Conservation (phyloP, 2,329 filamentous ascomycete species). For the Bipolaris zeicola region DNA sequence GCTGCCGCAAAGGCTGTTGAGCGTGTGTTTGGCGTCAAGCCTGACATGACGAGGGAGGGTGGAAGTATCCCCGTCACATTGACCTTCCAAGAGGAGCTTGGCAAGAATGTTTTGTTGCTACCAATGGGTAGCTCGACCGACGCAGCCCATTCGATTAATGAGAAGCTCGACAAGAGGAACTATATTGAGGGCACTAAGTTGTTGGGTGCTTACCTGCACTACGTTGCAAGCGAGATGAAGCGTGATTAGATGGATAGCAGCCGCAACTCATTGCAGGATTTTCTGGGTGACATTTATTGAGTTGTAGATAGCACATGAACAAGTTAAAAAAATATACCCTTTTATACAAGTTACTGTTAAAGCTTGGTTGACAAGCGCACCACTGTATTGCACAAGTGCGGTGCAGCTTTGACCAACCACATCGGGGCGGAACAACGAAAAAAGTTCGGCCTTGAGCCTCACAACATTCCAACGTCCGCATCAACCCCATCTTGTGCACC, state of each 20-base stretch:
- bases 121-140: slow-evolving; percentile 98
- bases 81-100: slow-evolving; percentile 95
- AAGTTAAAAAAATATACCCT: slow-evolving; percentile 19
- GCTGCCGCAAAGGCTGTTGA: slow-evolving; percentile 95
- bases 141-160: slow-evolving; percentile 96
- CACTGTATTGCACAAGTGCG: not conserved
- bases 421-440: slow-evolving; percentile 35
- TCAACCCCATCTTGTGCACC: slow-evolving; percentile 13
- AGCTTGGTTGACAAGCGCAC: not conserved
- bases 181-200: slow-evolving; percentile 99
- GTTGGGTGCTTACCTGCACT: slow-evolving; percentile 92
- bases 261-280: not conserved
- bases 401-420: slow-evolving; percentile 16
- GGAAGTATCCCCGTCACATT: slow-evolving; percentile 96
- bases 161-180: slow-evolving; percentile 95
- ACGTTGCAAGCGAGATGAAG: slow-evolving; percentile 87
- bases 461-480: slow-evolving; percentile 15
- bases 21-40: slow-evolving; percentile 89
- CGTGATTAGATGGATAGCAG: slow-evolving; percentile 19
- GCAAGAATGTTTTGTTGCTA: slow-evolving; percentile 94
- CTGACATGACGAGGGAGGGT: slow-evolving; percentile 94
- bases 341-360: not conserved
- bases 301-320: not conserved
- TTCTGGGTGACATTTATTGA: not conserved
- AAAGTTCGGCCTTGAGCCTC: slow-evolving; percentile 31